Conservation (phyloP, 805 yeast genomes). For the Saccharomycopsis sp. region DNA sequence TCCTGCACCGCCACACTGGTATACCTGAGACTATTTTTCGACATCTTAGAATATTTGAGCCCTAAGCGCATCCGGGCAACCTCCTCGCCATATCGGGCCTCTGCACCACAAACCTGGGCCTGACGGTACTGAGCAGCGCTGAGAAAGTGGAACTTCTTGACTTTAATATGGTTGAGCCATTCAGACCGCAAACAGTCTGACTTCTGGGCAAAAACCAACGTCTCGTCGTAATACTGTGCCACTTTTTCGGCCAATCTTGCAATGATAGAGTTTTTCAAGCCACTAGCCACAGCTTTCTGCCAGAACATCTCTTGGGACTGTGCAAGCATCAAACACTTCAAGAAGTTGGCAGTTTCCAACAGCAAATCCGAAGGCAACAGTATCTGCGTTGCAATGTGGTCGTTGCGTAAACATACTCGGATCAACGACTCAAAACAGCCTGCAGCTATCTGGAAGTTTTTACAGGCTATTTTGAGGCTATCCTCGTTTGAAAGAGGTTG, state of each 20-base stretch:
- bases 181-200: conserved; percentile 51
- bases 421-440: conserved; percentile 48
- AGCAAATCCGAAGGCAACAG: conserved; percentile 43
- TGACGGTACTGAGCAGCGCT: conserved; percentile 67
- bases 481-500: conserved; percentile 42
- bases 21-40: conserved; percentile 35
- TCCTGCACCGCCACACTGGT: conserved; percentile 34
- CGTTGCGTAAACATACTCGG: conserved; percentile 18
- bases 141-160: conserved; percentile 58
- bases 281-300: conserved; percentile 54
- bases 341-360: conserved; percentile 40
- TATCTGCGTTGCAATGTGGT: conserved; percentile 13
- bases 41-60: conserved; percentile 30
- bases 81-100: conserved; percentile 62
- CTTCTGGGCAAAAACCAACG: conserved; percentile 37
- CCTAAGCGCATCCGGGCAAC: conserved; percentile 52
- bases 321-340: conserved; percentile 55
- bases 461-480: conserved; percentile 56
- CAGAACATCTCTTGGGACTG: conserved; percentile 87
- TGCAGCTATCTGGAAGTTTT: conserved; percentile 63
- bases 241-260: conserved; percentile 62
- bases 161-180: conserved; percentile 56
- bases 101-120: conserved; percentile 42
- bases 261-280: conserved; percentile 51
- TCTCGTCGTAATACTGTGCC: conserved; percentile 45